Evolutionary conservation across 108 stramenopile genomes (phyloP), one percentile per base, ranked within the genome.

Genomic region (Aurantiochytrium sp.): DNA sequence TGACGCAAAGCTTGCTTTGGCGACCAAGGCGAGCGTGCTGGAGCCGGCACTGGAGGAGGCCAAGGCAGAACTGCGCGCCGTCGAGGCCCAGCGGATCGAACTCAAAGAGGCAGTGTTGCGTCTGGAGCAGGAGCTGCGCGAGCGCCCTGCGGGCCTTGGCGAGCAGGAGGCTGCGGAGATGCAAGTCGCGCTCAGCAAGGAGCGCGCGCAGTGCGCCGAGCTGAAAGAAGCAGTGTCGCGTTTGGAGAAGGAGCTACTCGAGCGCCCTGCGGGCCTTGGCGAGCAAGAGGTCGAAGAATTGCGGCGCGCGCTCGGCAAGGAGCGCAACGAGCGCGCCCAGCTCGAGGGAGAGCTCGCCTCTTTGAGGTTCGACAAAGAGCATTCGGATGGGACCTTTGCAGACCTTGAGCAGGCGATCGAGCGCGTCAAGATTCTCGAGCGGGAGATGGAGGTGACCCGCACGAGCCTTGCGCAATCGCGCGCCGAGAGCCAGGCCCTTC

Each of bases 281-380:
- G 59, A 65, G 59, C 27, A 81, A 6, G 42, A 48, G 30, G 3
- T 81, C 27, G 73, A 81, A 81, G 73, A 81, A 24, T 30, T 81
- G 39, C 73, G 45, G 8, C 39, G 45, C 39, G 42, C 45, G 12
- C 73, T 81, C 3, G 45, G 42, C 12, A 41, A 48, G 32, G 73
- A 81, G 45, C 39, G 73, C 1, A 81, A 41, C 30, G 73, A 41
- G 30, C 73, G 73, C 6, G 73, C 73, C 21, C n/a, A 41, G 21
- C 39, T 81, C 73, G 73, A 81, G 30, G 73, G 73, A 6, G 73
- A 81, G 30, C 73, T 81, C 45, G 73, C 73, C 10, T 81, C 73
- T 27, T 24, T 81, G 39, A 12, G 73, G 0, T 48, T 81, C 8
- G 73, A 81, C 45, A 81, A 81, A 24, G 45, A 41, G 39, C 73